Evolutionary conservation across 768 basidiomycete genomes (phyloP).

Genomic region (Tephrocybe sp.): DNA sequence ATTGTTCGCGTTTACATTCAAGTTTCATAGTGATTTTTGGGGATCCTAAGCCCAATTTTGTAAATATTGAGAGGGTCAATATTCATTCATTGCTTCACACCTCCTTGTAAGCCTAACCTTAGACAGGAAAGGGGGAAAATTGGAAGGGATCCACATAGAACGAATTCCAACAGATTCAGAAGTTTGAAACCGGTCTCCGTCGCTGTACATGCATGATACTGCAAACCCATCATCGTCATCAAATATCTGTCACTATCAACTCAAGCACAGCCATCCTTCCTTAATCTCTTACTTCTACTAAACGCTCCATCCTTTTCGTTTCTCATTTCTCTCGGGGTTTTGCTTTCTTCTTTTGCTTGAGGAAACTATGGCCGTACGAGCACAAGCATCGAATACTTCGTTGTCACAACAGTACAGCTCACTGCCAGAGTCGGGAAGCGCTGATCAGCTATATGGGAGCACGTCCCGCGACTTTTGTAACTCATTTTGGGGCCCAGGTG

Average conservation of each 20-base stretch:
- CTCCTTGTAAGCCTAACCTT: no score
- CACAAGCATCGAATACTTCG: conserved; percentile 72
- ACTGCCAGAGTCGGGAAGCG: conserved; percentile 46
- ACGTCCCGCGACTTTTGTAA: conserved; percentile 80
- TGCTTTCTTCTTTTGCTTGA: no score
- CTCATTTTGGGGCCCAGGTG: conserved; percentile 88
- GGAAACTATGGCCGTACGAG: conserved; percentile 55
- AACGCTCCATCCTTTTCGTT: neutral
- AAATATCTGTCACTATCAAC: conserved; percentile 15
- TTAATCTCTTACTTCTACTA: conserved; percentile 1
- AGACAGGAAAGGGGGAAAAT: no score
- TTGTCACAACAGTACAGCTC: conserved; percentile 49
- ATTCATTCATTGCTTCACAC: no score
- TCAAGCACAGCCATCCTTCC: conserved; percentile 16
- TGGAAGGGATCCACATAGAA: neutral
- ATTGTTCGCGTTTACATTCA: no score
- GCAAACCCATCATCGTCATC: conserved; percentile 16
- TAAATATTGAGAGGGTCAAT: no score
- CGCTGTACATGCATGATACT: neutral
- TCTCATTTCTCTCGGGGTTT: neutral
- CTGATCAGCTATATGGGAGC: conserved; percentile 40
- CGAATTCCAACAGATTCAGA: neutral
- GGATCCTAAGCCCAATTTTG: no score
- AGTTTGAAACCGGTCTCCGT: neutral
- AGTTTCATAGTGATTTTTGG: conserved; percentile 3